Evolutionary conservation across 1,139 yeast genomes (phyloP), one percentile per base, ranked within the genome.

Genomic region (Debaryomyces singareniensis): DNA sequence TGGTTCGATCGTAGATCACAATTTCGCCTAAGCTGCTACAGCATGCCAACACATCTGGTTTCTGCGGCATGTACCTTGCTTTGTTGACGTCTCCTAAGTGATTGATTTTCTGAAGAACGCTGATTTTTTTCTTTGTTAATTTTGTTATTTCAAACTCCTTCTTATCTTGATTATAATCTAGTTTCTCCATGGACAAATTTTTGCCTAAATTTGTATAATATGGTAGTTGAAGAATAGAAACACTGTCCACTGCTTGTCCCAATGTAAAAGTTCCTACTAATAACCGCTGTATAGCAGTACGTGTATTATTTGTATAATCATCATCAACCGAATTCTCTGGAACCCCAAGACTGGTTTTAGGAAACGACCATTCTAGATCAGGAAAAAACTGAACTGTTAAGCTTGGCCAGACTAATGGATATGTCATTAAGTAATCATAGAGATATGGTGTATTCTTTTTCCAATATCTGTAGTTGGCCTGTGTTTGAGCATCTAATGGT

Each of bases 341-440:
- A n/a, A n/a, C n/a, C n/a, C n/a, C n/a, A n/a, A n/a, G n/a, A n/a
- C n/a, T n/a, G n/a, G n/a, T n/a, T n/a, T n/a, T n/a, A n/a, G n/a
- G n/a, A n/a, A n/a, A n/a, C 5, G 44, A 39, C 28, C 25, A 42
- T 28, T 57, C 67, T n/a, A 64, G 38, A 40, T 73, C 79, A 1
- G 79, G 79, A 33, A 74, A 66, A 58, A 74, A 73, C 39, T 69
- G 75, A 2, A 71, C 65, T 3, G 75, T 54, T 27, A 72, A 47
- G 1, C 76, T 68, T 2, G 80, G 80, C 80, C 80, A 74, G 20
- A 69, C 40, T 11, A 71, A 49, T 2, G 77, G 52, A 26, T 63
- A 56, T 4, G 80, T 74, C 22, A 63, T 60, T 9, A 74, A 38
- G 38, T 68, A 71, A 38, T 68, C 73, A 44, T 74, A 74, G 12